phyloP scores from a whole-genome alignment of 495 filamentous ascomycete species.

The Aspergillus wentii region DNA sequence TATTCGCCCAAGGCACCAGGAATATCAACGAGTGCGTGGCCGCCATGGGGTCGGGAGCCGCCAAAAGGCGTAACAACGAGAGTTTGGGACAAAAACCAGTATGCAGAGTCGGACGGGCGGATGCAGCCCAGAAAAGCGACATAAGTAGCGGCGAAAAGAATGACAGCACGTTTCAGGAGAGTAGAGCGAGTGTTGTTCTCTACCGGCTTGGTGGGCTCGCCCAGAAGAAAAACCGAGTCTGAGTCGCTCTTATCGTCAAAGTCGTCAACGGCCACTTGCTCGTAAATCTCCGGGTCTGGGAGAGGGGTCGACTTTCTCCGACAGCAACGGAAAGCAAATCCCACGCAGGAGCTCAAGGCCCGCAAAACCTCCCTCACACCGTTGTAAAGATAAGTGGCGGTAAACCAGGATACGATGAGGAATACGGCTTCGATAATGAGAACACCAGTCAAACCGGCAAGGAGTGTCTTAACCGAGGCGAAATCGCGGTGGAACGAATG shows the following conservation, averaged over 20 bases:
- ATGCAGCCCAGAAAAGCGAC: constrained; percentile 11
- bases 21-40: constrained; percentile 8
- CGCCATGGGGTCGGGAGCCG: constrained; percentile 9
- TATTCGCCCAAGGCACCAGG: constrained; percentile 13
- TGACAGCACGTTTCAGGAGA: constrained; percentile 7
- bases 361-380: constrained; percentile 1
- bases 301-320: not conserved
- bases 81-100: constrained; percentile 21
- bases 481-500: constrained; percentile 22
- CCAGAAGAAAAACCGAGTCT: constrained; percentile 10
- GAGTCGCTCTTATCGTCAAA: constrained; percentile 14
- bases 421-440: constrained; percentile 18
- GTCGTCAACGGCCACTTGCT: constrained; percentile 13
- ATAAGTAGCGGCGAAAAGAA: constrained; percentile 13
- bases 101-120: constrained; percentile 16
- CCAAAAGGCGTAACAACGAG: constrained; percentile 18
- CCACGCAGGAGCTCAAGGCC: not conserved
- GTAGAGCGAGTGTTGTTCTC: not conserved
- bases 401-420: constrained; percentile 10
- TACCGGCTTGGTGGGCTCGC: not conserved
- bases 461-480: constrained; percentile 21
- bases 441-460: constrained; percentile 21
- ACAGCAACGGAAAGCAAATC: too few species aligned
- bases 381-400: constrained; percentile 13
- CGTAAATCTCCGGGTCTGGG: constrained; percentile 9